These are phyloP conservation scores for Panaeolus cyanescens DNA, from an alignment of 768 basidiomycete genomes.

Conservation along the genomic window DNA sequence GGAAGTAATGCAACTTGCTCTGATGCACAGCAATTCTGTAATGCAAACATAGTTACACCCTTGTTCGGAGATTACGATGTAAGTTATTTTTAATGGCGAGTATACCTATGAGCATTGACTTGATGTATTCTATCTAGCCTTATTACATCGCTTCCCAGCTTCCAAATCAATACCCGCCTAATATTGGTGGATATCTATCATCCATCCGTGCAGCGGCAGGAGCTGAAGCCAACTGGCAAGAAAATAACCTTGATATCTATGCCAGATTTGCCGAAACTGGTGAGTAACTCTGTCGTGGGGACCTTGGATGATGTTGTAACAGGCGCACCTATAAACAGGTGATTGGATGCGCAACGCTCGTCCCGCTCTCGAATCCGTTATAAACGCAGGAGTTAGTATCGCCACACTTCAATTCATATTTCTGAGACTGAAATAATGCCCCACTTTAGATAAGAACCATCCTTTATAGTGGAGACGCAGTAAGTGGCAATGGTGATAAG, in stretches of 20 bases:
- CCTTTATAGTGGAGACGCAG: constrained; percentile 58
- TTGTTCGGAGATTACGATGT: constrained; percentile 58
- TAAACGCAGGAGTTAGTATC: constrained; percentile 48
- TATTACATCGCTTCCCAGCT: constrained; percentile 47
- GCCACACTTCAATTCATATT: too few relatives aligned
- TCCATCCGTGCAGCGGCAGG: constrained; percentile 38
- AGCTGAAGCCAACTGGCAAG: constrained; percentile 42
- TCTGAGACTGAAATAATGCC: too few relatives aligned
- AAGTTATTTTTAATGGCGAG: constrained; percentile 5
- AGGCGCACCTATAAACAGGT: constrained; percentile 22
- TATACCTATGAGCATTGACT: neutral
- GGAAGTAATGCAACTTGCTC: constrained; percentile 54
- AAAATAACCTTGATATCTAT: constrained; percentile 45
- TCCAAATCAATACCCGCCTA: constrained; percentile 52
- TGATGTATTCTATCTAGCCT: constrained; percentile 16
- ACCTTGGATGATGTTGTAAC: too few relatives aligned
- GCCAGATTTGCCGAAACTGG: constrained; percentile 44
- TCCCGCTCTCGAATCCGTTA: constrained; percentile 54
- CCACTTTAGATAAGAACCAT: constrained; percentile 43
- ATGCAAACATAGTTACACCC: constrained; percentile 52
- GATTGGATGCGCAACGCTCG: constrained; percentile 59
- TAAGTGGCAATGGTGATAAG: constrained; percentile 21
- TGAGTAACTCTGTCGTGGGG: too few relatives aligned
- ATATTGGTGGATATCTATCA: constrained; percentile 31
- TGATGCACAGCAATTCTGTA: constrained; percentile 57